Base-by-base conservation (phyloP, 2,329 filamentous ascomycete species). In the Colletotrichum plurivorum region DNA sequence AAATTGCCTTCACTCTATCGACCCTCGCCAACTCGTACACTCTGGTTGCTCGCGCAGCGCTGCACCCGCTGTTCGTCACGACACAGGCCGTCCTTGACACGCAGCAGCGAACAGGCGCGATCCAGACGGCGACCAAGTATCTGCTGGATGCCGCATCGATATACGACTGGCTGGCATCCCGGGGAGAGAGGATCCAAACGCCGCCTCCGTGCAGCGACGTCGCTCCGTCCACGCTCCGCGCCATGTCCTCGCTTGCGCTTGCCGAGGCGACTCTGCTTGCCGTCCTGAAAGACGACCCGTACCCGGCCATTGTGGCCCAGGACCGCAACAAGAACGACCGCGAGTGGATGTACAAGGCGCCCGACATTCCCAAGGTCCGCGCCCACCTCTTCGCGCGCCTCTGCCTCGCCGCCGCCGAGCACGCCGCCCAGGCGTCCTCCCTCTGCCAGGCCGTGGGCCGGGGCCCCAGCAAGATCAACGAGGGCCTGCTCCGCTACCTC, bases 291-390 rank as follows among this genome's bases (percentile, higher is more conserved):
- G 95, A 98, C 77, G 96, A 99, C 76, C 94, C 95, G 0, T 98
- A 98, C 76, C 92, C 95, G 1, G 90, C 92, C 2, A 88, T 91
- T 7, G 92, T 97, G 2, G 90, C 94, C 1, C 93, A 97, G 75
- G 89, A 92, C 65, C 88, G 95, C 55, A 97, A 97, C 76, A 89
- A 91, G 61, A 90, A 92, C 73, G 94, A 95, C 78, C 94, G 89
- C 70, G 95, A 98, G 73, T 99, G 95, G 95, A 98, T 98, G 94
- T 97, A 96, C 79, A 94, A 93, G 75, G 89, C 94, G 0, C 94
- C 95, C 0, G 90, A 94, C 58, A 93, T 98, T 56, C 93, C 94
- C 36, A 95, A 95, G 77, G 94, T 97, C 18, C 90, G 95, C 54
- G 94, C 94, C 9, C 91, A 97, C 75, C 85, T 99, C 2, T 97